Percentiles rank a stretch among this genome's conserved stretches.
Evolutionary conservation across 352 stramenopile species (phyloP).

Genomic region (Phytopythium vexans): DNA sequence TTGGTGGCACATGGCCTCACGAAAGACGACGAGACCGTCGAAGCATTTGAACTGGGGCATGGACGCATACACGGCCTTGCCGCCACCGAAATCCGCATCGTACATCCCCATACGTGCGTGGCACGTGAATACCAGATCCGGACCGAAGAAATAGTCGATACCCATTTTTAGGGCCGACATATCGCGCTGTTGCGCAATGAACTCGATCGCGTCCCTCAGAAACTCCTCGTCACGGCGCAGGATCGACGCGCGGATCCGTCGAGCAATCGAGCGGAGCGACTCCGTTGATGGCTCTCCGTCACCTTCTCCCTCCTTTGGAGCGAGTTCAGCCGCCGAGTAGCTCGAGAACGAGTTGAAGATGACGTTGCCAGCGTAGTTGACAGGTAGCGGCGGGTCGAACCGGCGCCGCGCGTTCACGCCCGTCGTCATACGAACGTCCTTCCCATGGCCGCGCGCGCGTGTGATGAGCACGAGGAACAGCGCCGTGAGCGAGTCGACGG

Average conservation of each 20-base stretch:
- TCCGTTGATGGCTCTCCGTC: constrained; percentile 5
- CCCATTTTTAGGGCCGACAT: constrained; percentile 29
- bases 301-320: neutral
- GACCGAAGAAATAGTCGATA: constrained; percentile 43
- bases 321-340: constrained; percentile 27
- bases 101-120: constrained; percentile 62
- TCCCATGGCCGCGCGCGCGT: constrained; percentile 31
- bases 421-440: constrained; percentile 45
- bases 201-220: constrained; percentile 48
- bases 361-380: constrained; percentile 46
- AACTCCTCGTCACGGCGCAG: constrained; percentile 30
- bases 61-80: constrained; percentile 33
- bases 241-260: constrained; percentile 43
- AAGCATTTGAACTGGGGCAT: constrained; percentile 25
- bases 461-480: constrained; percentile 51
- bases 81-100: constrained; percentile 43
- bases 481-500: constrained; percentile 44
- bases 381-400: constrained; percentile 35
- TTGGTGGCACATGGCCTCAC: constrained; percentile 31
- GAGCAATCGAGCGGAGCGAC: constrained; percentile 20
- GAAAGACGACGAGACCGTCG: constrained; percentile 45
- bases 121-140: constrained; percentile 61
- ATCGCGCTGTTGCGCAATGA: constrained; percentile 29
- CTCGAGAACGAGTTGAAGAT: constrained; percentile 50
- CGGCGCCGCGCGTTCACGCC: constrained; percentile 45